A percentile compares a stretch with the other conserved stretches of the same genome.
These are phyloP conservation scores for Diplotaxis tenuifolia DNA, from an alignment of 345 rosid genomes.

Conservation along the genomic window DNA sequence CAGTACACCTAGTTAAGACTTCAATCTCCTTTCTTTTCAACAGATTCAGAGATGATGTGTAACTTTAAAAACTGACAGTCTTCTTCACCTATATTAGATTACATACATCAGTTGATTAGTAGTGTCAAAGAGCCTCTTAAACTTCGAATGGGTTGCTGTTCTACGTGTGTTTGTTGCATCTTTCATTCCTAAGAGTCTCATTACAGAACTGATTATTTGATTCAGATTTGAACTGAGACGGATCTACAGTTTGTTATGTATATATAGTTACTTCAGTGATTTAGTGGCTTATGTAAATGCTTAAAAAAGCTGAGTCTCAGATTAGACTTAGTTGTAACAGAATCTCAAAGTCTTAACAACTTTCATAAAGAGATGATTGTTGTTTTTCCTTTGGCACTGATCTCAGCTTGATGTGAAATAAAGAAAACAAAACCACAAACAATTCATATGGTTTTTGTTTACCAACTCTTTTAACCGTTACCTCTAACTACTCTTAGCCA, in stretches of 20 bases:
- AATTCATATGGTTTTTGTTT: neutral
- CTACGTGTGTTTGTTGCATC: neutral
- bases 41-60: constrained; percentile 11
- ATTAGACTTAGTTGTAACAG: neutral
- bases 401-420: constrained; percentile 15
- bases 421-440: neutral
- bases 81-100: no score
- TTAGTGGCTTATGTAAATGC: neutral
- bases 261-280: neutral
- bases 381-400: neutral
- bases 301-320: neutral
- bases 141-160: neutral
- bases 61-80: constrained; percentile 9
- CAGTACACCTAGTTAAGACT: constrained; percentile 38
- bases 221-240: neutral
- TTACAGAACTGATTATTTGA: neutral
- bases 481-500: constrained; percentile 53
- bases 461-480: constrained; percentile 36
- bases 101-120: neutral
- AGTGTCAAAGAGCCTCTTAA: neutral
- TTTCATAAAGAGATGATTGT: neutral
- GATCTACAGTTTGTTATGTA: neutral
- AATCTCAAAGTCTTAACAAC: neutral
- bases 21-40: neutral
- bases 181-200: neutral